A percentile compares a stretch with the other conserved stretches of the same genome.
Evolutionary conservation across 1,284 basidiomycete genomes (phyloP).

Genomic region (Fomitopsis schrenkii): DNA sequence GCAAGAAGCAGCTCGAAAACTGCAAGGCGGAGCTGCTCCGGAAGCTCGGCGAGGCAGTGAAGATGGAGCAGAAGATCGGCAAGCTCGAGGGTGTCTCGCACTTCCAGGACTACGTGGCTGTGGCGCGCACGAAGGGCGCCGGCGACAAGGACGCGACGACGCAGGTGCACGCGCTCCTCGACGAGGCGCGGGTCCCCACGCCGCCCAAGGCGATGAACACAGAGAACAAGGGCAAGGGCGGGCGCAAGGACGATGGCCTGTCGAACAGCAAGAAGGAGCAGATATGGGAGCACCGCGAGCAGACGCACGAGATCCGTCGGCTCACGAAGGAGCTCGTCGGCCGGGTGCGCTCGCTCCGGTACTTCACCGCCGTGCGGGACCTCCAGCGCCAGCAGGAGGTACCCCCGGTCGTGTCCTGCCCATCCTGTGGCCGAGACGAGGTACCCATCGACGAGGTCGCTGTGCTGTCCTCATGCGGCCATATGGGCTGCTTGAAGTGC

Average conservation of each 20-base stretch:
- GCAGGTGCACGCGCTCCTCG: conserved; percentile 54
- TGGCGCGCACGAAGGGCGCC: conserved; percentile 62
- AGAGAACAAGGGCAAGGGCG: conserved; percentile 44
- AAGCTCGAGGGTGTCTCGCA: conserved; percentile 66
- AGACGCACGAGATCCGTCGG: conserved; percentile 80
- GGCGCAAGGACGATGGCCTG: conserved; percentile 51
- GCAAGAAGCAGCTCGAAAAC: conserved; percentile 72
- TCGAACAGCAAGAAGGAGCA: conserved; percentile 54
- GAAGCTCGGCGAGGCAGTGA: conserved; percentile 64
- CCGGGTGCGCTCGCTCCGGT: conserved; percentile 83
- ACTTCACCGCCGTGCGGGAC: conserved; percentile 88
- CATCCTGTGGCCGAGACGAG: conserved; percentile 50
- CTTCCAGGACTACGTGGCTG: conserved; percentile 73
- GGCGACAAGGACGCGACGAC: conserved; percentile 75
- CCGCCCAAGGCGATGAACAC: conserved; percentile 23
- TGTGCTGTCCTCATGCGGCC: conserved; percentile 87
- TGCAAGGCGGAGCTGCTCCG: conserved; percentile 74
- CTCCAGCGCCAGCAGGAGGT: conserved; percentile 70
- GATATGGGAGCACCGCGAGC: conserved; percentile 82
- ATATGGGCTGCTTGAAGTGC: conserved; percentile 77
- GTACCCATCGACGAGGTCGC: conserved; percentile 71
- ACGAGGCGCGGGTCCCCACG: conserved; percentile 53
- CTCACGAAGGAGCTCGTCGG: conserved; percentile 86
- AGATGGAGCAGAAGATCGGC: conserved; percentile 63
- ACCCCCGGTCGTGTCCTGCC: conserved; percentile 58